These are phyloP conservation scores for Trichocladium uniseriatum DNA, from an alignment of 495 filamentous ascomycete species.

Conservation along the genomic window DNA sequence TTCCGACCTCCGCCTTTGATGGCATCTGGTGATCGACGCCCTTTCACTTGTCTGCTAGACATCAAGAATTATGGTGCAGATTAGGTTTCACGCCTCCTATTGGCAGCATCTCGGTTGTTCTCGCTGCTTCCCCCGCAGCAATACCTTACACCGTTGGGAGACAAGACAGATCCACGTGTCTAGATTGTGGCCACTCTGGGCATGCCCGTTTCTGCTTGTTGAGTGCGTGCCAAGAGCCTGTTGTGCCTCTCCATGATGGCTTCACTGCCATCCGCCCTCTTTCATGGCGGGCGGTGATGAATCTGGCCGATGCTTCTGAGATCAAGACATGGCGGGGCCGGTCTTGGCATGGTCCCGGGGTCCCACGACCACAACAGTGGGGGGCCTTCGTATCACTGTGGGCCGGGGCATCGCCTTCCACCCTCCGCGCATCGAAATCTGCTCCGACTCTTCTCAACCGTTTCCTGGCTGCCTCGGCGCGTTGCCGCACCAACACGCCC, in stretches of 20 bases:
- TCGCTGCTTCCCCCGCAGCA: not conserved
- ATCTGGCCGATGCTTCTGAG: not conserved
- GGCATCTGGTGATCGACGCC: too few relatives aligned
- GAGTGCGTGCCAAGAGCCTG: slow-evolving; percentile 6
- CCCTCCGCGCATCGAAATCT: not conserved
- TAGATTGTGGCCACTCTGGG: not conserved
- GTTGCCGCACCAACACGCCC: too few relatives aligned
- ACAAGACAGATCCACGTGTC: slow-evolving; percentile 1
- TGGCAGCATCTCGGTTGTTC: slow-evolving; percentile 1
- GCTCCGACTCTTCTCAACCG: too few relatives aligned
- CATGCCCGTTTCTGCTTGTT: not conserved
- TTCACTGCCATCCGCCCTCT: slow-evolving; percentile 11
- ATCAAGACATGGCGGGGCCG: not conserved
- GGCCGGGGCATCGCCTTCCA: not conserved
- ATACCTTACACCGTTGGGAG: not conserved
- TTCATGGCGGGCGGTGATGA: not conserved
- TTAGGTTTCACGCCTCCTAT: not conserved
- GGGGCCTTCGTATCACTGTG: slow-evolving; percentile 17
- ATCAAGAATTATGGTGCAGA: not conserved
- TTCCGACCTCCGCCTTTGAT: not conserved
- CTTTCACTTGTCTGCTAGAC: too few relatives aligned
- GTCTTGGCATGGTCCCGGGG: slow-evolving; percentile 7
- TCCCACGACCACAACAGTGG: slow-evolving; percentile 9
- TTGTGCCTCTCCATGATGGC: not conserved
- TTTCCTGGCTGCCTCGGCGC: too few relatives aligned